Percentiles rank a stretch among this genome's conserved stretches.
phyloP scores from a whole-genome alignment of 345 rosid genomes.

The Populus davidiana region DNA sequence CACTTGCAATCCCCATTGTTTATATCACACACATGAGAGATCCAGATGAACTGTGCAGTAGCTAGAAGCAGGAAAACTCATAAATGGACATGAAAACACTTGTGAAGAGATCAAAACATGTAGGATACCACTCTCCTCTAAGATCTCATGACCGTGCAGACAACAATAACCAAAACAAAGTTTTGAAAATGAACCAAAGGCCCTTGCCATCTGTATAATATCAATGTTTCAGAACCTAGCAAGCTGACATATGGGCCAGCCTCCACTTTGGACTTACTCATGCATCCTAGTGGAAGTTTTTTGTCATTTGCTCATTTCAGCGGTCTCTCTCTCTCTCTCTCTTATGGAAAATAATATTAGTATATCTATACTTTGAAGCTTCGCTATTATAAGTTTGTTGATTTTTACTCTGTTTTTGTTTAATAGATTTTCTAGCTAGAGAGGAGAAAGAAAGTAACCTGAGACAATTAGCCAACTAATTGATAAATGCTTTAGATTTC shows the following conservation, averaged over 20 bases:
- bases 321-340: too few relatives aligned
- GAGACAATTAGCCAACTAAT: background rate
- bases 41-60: background rate
- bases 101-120: conserved; percentile 17
- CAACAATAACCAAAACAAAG: conserved; percentile 12
- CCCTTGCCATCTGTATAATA: conserved; percentile 17
- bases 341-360: background rate
- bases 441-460: background rate
- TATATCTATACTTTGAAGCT: background rate
- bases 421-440: too few relatives aligned
- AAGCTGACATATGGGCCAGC: conserved; percentile 29
- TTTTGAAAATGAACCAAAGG: conserved; percentile 1
- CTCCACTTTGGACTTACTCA: background rate
- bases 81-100: conserved; percentile 9
- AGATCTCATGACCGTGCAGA: conserved; percentile 33
- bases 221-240: conserved; percentile 15
- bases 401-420: too few relatives aligned
- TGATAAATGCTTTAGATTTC: background rate
- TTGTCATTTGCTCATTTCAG: background rate
- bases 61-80: background rate
- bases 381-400: background rate
- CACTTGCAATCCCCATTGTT: background rate
- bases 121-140: conserved; percentile 27
- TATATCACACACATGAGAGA: background rate
- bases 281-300: too few relatives aligned